Evolutionary conservation across 306 rosid genomes (phyloP), one percentile per base, ranked within the genome.

Genomic region (Trifolium repens): DNA sequence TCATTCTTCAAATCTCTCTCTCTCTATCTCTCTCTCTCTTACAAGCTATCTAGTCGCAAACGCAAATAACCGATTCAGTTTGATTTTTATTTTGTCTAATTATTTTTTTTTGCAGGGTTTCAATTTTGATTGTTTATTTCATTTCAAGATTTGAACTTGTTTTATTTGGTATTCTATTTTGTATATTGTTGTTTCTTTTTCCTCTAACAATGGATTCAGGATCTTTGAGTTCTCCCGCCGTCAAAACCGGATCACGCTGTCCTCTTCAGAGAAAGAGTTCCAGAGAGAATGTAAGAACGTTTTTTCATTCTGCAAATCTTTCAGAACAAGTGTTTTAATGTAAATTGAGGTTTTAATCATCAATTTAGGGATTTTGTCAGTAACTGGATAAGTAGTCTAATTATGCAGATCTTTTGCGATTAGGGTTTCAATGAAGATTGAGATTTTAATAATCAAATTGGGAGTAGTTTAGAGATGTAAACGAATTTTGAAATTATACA

Each of bases 191-290:
- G 4, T 32, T 32, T 32, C 6, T 63, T 71, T 5, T 24, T n/a
- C 4, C 7, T 3, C 43, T 74, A 69, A 69, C 79, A 12, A 82
- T 87, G 88, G 87, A 77, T 73, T 67, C 88, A 87, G 88, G 90
- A 16, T 76, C 80, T 30, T 19, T 80, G 79, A 79, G 75, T 85
- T 80, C 87, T 22, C 49, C 80, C 0, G 57, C 72, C 70, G 17
- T 69, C 53, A 73, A 81, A 60, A 9, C 76, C 47, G 34, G 34
- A 15, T 53, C 79, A 9, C 82, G 84, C 47, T 72, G 14, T 78
- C 91, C 88, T 57, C 84, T 75, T 68, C 79, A 76, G 60, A 83
- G 85, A 81, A 83, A 79, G 78, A 75, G 4, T 60, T 73, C 78
- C 10, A 60, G 40, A 19, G 86, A 88, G 58, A 85, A 88, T 34